Conservation (phyloP, 768 basidiomycete genomes). For the Leucocoprinus birnbaumii region DNA sequence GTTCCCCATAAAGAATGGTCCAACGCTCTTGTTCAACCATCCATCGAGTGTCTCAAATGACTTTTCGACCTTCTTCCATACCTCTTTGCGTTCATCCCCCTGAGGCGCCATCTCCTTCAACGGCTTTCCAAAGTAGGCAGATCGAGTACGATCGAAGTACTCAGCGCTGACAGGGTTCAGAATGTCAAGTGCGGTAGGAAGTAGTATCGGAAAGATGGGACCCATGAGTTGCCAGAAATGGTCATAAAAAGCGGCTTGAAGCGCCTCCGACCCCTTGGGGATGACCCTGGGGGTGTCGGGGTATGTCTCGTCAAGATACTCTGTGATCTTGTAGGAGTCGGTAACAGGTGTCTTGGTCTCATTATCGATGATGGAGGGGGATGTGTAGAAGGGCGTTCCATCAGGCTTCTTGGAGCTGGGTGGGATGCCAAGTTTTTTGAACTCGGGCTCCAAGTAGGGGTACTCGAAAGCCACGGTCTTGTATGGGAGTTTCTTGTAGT, state of each 20-base stretch:
- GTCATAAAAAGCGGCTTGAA: conserved; percentile 27
- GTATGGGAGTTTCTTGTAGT: conserved; percentile 16
- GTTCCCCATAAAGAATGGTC: conserved; percentile 9
- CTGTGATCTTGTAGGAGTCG: conserved; percentile 37
- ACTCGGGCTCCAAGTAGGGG: conserved; percentile 32
- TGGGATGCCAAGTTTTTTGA: conserved; percentile 26
- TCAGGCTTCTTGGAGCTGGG: conserved; percentile 23
- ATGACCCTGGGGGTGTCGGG: conserved; percentile 31
- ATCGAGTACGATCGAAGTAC: conserved; percentile 8
- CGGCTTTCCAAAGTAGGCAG: background rate
- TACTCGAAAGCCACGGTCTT: conserved; percentile 41
- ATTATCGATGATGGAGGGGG: conserved; percentile 43
- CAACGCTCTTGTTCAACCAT: conserved; percentile 6
- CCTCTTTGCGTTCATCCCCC: conserved; percentile 5
- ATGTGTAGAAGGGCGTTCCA: conserved; percentile 30
- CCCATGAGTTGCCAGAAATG: conserved; percentile 14
- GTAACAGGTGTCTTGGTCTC: conserved; percentile 26
- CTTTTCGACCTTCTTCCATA: conserved; percentile 3
- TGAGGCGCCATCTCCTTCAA: background rate
- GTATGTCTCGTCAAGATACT: conserved; percentile 43
- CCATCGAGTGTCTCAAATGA: conserved; percentile 4
- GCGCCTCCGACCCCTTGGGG: conserved; percentile 26
- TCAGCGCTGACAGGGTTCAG: conserved; percentile 11
- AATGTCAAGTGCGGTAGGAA: background rate
- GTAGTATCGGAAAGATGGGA: conserved; percentile 5